phyloP scores from a whole-genome alignment of 192 early-diverging fungal species.

The Endogone sp. region DNA sequence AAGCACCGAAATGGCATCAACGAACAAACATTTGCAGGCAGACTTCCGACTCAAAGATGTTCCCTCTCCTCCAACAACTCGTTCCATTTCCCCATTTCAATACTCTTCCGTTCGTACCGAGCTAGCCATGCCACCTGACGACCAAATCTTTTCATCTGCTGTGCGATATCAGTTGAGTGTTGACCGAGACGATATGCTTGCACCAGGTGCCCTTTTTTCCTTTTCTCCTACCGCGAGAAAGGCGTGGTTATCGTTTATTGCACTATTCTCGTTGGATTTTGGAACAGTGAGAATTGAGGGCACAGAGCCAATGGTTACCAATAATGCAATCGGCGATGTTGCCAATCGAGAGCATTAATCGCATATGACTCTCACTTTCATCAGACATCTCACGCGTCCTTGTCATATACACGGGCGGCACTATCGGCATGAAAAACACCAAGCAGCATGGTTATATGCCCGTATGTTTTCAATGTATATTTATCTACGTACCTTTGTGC shows the following conservation, averaged over 20 bases:
- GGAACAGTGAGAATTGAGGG: too few species aligned
- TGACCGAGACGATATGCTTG: slow-evolving; percentile 56
- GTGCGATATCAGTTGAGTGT: slow-evolving; percentile 44
- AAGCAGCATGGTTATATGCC: slow-evolving; percentile 66
- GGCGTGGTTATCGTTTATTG: background rate
- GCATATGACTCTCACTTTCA: too few species aligned
- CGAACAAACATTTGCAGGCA: too few species aligned
- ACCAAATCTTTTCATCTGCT: slow-evolving; percentile 8
- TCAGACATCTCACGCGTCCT: slow-evolving; percentile 77
- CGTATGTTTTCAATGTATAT: slow-evolving; percentile 18
- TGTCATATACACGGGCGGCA: slow-evolving; percentile 94
- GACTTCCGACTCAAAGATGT: background rate
- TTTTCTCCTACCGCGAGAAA: too few species aligned
- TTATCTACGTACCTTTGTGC: background rate
- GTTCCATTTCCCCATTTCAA: background rate
- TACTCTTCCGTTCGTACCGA: background rate
- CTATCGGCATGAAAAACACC: slow-evolving; percentile 85
- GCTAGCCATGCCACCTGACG: background rate
- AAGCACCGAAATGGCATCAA: too few species aligned
- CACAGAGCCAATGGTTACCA: background rate
- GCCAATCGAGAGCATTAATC: background rate
- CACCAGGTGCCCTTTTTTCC: slow-evolving; percentile 32
- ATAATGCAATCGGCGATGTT: background rate
- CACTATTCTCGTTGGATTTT: too few species aligned
- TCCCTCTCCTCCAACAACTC: background rate